A percentile compares a stretch with the other conserved stretches of the same genome.
Evolutionary conservation across 169 alveolate species (phyloP).

Genomic region (Plasmodium malariae): DNA sequence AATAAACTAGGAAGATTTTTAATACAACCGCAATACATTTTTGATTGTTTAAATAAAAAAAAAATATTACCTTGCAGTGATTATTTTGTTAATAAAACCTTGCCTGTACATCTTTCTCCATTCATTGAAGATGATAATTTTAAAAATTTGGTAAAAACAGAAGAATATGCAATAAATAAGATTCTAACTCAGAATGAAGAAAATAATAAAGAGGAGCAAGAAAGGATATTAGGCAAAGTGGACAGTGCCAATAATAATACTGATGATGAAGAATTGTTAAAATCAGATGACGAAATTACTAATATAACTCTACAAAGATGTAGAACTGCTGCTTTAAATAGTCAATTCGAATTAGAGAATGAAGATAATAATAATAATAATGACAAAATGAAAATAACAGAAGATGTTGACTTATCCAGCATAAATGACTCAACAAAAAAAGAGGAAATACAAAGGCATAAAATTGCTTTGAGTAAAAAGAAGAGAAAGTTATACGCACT

Average conservation of each 20-base stretch:
- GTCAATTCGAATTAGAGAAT: slow-evolving; percentile 49
- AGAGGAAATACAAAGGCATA: slow-evolving; percentile 30
- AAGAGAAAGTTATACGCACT: slow-evolving; percentile 39
- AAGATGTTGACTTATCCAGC: too few relatives aligned
- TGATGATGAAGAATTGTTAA: slow-evolving; percentile 8
- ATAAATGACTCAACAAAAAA: neutral
- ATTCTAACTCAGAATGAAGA: slow-evolving; percentile 10
- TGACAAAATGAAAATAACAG: neutral
- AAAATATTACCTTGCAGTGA: slow-evolving; percentile 90
- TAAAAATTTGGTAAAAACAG: slow-evolving; percentile 66
- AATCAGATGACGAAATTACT: slow-evolving; percentile 23
- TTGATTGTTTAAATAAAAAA: slow-evolving; percentile 92
- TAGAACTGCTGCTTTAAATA: slow-evolving; percentile 37
- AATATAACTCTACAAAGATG: slow-evolving; percentile 2
- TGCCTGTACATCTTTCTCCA: slow-evolving; percentile 98
- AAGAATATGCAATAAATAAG: slow-evolving; percentile 55
- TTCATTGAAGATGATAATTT: slow-evolving; percentile 82
- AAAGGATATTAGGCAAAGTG: neutral
- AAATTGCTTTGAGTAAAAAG: slow-evolving; percentile 59
- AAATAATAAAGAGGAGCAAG: neutral
- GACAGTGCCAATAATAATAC: neutral
- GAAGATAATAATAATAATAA: slow-evolving; percentile 10
- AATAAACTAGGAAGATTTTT: slow-evolving; percentile 62
- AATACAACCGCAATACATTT: slow-evolving; percentile 97
- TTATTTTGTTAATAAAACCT: slow-evolving; percentile 92